A percentile compares a stretch with the other conserved stretches of the same genome.
Conservation (phyloP, 352 stramenopile genomes). For the Pseudoperonospora humuli region DNA sequence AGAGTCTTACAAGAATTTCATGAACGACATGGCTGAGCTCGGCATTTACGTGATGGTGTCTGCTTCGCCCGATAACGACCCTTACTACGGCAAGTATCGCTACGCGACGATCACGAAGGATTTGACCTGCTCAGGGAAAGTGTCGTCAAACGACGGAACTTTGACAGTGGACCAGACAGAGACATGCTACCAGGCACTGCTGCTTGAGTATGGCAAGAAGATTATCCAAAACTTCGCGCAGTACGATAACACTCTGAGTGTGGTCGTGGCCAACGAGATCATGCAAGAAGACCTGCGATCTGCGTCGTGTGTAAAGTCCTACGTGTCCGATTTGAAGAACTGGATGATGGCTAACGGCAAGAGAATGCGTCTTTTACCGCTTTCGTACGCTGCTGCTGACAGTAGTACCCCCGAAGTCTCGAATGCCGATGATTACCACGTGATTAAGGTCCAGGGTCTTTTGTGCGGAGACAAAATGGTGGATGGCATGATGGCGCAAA, state of each 20-base stretch:
- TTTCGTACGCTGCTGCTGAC: constrained; percentile 77
- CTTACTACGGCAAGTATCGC: constrained; percentile 82
- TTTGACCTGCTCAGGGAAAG: constrained; percentile 43
- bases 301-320: constrained; percentile 76
- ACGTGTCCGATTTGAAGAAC: constrained; percentile 78
- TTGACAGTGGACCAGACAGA: constrained; percentile 59
- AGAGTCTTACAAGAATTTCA: constrained; percentile 77
- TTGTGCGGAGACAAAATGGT: constrained; percentile 80
- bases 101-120: constrained; percentile 71
- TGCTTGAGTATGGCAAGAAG: constrained; percentile 85
- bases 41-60: constrained; percentile 79
- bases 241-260: constrained; percentile 80
- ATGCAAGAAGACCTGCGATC: constrained; percentile 74
- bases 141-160: constrained; percentile 26
- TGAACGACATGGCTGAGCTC: constrained; percentile 70
- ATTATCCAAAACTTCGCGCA: constrained; percentile 85
- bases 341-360: constrained; percentile 86
- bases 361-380: constrained; percentile 65
- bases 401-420: constrained; percentile 55
- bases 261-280: constrained; percentile 85
- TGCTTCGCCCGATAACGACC: constrained; percentile 71
- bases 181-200: constrained; percentile 76
- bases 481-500: constrained; percentile 70
- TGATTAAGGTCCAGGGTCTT: constrained; percentile 76
- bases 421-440: constrained; percentile 72